Evolutionary conservation across 768 basidiomycete genomes (phyloP).

Genomic region (Suillus spraguei): DNA sequence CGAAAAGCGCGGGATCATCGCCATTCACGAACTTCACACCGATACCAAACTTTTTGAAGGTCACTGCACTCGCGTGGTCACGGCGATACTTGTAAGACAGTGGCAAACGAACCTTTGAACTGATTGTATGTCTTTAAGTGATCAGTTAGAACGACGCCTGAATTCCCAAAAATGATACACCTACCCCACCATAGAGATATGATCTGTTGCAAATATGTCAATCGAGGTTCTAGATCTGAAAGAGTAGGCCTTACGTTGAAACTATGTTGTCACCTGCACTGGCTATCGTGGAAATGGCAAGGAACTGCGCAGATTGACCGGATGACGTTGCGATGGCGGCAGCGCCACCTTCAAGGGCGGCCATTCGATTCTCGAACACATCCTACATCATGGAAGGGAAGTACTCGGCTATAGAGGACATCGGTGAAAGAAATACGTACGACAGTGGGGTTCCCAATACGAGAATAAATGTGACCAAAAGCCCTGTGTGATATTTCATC

Average conservation of each 20-base stretch:
- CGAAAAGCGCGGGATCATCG: slow-evolving; percentile 48
- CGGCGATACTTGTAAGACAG: too few relatives aligned
- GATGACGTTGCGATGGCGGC: slow-evolving; percentile 60
- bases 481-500: slow-evolving; percentile 27
- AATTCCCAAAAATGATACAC: slow-evolving; percentile 19
- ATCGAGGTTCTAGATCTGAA: too few relatives aligned
- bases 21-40: slow-evolving; percentile 52
- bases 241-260: slow-evolving; percentile 42
- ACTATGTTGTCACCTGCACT: slow-evolving; percentile 67
- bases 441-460: slow-evolving; percentile 58
- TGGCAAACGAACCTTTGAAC: slow-evolving; percentile 49
- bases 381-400: slow-evolving; percentile 39
- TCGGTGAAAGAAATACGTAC: slow-evolving; percentile 35
- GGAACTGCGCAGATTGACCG: slow-evolving; percentile 65
- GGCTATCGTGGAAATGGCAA: slow-evolving; percentile 56
- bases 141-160: background rate
- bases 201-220: slow-evolving; percentile 34
- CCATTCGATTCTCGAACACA: slow-evolving; percentile 65
- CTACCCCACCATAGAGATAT: slow-evolving; percentile 60
- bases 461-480: slow-evolving; percentile 53
- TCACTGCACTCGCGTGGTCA: slow-evolving; percentile 35
- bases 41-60: slow-evolving; percentile 58
- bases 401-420: background rate
- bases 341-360: slow-evolving; percentile 63
- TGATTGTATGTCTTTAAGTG: slow-evolving; percentile 56